Base-by-base conservation (phyloP, 2,329 filamentous ascomycete genomes). In the Sporothrix luriei region DNA sequence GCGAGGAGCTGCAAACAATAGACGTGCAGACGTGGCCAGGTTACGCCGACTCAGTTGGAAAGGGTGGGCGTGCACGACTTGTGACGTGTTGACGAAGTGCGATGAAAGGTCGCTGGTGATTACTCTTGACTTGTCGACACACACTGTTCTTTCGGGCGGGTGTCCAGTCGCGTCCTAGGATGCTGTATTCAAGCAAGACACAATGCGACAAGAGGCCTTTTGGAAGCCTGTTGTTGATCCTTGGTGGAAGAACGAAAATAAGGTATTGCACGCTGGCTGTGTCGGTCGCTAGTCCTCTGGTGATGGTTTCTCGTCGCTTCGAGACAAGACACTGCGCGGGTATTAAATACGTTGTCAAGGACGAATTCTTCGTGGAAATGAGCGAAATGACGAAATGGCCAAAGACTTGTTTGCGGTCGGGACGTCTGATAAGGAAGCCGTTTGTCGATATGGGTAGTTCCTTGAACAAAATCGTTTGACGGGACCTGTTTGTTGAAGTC, bases 81-180 rank as follows among this genome's bases (percentile, higher is more conserved):
- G 62, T 66, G 62, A 66, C 62, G 62, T 66, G 49, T 55, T 33
- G 49, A 66, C 46, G 49, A 66, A 46, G 29, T 24, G 33, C 29
- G 51, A 66, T 66, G 33, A 55, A 68, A 59, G 54, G 10, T 4
- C 21, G 46, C 38, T 24, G 40, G 52, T 48, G 40, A 40, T 68
- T 68, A 61, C 52, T 55, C 66, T 29, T 29, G 66, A 46, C 51
- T 49, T 21, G 29, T 40, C 38, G 16, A 59, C 43, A 68, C 40
- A 33, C 62, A 54, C 64, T n/a, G 64, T 40, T 54, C 49, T 51
- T 52, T 43, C 33, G 55, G 11, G 33, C 55, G 55, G 29, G 33
- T 33, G 33, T 61, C 55, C 43, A 61, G 55, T 4, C 3, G 29
- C 38, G 55, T 61, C 33, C 33, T 16, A 10, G 55, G n/a, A 6